Base-by-base conservation (phyloP, 805 yeast species). In the Candida multigemmis region DNA sequence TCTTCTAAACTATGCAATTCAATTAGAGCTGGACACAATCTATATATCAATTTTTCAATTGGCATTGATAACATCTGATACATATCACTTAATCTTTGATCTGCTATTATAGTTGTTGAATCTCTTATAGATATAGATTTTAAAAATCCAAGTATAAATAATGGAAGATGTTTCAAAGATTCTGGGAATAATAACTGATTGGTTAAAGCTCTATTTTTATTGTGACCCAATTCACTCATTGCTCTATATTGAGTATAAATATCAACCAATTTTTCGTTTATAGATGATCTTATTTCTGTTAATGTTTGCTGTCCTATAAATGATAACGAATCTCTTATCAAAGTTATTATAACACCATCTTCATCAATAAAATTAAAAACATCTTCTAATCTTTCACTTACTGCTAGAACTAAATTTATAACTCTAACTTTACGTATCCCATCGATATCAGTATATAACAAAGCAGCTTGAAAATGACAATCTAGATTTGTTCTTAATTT, bases 391-490 rank as follows among this genome's bases (percentile, higher is more conserved):
- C 83, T 68, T 34, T 77, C 80, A 2, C 91, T 74, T 10, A 84
- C 87, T 0, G 94, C 82, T 24, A 83, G 72, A n/a, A 80, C 78
- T 31, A 75, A 60, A 45, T 91, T 91, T 25, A 82, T 69, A n/a
- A 86, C 86, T 35, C 98, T 68, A 10, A 91, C 89, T 41, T 83
- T 78, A 38, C 96, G 63, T 6, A 65, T 54, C 13, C 98, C 98
- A 25, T 65, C 65, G 2, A 65, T 45, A 24, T 85, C 81, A 1
- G 96, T 87, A 48, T 86, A 89, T 30, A 91, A 58, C 15, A 91
- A 40, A 0, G 97, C 96, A 2, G 83, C 80, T 54, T 91, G 98
- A 60, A 89, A 84, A 49, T 85, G 91, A 13, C 84, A 81, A 49
- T 86, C 96, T 20, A 68, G 64, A 34, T 73, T 73, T 2, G 80